Conservation (phyloP, 75 land plant species). For the Selaginella tamariscina region DNA sequence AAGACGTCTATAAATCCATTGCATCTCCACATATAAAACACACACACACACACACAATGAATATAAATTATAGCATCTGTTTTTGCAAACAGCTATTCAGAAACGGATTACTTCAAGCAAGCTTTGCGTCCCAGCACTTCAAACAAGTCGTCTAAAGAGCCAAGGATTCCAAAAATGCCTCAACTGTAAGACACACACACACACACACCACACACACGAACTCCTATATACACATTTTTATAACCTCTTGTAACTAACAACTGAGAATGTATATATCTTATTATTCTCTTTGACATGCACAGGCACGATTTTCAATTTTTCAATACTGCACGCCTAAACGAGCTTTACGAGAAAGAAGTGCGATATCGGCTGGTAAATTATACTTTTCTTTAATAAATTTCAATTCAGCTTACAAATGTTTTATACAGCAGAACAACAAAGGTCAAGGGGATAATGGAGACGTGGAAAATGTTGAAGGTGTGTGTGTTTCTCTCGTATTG, state of each 20-base stretch:
- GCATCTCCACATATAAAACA: too few species aligned
- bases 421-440: too few species aligned
- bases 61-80: too few species aligned
- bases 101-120: slow-evolving; percentile 96
- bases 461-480: background rate
- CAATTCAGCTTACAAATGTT: too few species aligned
- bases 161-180: slow-evolving; percentile 98
- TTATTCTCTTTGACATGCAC: background rate
- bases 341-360: slow-evolving; percentile 95
- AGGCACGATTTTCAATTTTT: slow-evolving; percentile 94
- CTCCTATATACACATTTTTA: too few species aligned
- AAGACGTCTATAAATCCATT: too few species aligned
- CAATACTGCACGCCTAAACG: slow-evolving; percentile 67
- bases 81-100: slow-evolving; percentile 55
- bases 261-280: too few species aligned
- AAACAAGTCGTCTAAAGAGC: slow-evolving; percentile 97
- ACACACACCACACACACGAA: too few species aligned
- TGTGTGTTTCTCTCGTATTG: background rate
- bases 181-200: slow-evolving; percentile 38
- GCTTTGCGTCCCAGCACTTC: slow-evolving; percentile 71
- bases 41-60: too few species aligned
- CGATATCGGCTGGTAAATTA: slow-evolving; percentile 60
- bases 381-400: too few species aligned
- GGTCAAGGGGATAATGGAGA: background rate
- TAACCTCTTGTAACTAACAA: too few species aligned